Evolutionary conservation across 345 rosid species (phyloP).

Genomic region (Rhodamnia argentea): DNA sequence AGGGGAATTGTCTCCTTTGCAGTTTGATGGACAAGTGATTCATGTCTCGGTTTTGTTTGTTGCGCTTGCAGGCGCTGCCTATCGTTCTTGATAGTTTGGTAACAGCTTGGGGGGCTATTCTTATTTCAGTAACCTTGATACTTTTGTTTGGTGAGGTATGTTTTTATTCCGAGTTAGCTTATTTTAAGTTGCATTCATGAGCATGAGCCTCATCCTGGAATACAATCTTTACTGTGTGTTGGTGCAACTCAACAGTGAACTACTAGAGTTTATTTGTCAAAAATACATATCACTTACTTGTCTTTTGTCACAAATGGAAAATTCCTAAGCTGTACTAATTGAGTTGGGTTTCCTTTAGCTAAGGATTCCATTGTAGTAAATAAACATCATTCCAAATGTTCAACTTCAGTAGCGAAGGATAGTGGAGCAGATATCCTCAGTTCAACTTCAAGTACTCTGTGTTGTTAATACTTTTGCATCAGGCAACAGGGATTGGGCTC

Average conservation of each 20-base stretch:
- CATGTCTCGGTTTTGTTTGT: background rate
- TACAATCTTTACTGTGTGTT: too few relatives aligned
- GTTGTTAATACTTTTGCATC: background rate
- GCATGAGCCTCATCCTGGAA: background rate
- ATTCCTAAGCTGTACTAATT: background rate
- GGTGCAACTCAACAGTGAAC: background rate
- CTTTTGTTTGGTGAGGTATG: constrained; percentile 62
- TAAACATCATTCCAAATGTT: background rate
- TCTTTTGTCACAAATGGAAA: background rate
- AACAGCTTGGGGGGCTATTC: constrained; percentile 49
- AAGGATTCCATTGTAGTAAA: background rate
- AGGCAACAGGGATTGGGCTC: background rate
- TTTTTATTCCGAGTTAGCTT: background rate
- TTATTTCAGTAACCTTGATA: constrained; percentile 52
- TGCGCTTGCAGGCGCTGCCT: constrained; percentile 46
- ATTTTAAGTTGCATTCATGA: background rate
- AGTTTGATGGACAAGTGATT: background rate
- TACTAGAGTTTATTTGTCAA: background rate
- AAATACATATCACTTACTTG: background rate
- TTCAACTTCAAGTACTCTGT: background rate
- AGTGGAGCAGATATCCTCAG: background rate
- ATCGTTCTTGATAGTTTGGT: constrained; percentile 50
- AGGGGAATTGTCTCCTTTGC: background rate
- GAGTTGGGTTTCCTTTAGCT: background rate
- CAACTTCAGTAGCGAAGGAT: background rate